phyloP scores from a whole-genome alignment of 1,139 yeast genomes.

The Hyphopichia pseudoburtonii region DNA sequence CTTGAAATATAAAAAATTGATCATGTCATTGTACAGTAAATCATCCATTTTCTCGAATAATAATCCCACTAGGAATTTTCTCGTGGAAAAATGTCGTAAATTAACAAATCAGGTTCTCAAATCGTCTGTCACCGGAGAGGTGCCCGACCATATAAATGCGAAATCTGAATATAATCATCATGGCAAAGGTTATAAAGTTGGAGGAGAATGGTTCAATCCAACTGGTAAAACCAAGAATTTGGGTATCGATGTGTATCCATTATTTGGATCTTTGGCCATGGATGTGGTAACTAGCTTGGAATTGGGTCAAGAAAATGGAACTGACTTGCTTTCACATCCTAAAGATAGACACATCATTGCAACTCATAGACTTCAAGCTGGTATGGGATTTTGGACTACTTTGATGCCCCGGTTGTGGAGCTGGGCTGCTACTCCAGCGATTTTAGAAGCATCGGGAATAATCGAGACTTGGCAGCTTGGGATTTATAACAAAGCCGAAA shows the following conservation, averaged over 20 bases:
- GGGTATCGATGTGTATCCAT: conserved; percentile 56
- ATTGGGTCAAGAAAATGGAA: conserved; percentile 50
- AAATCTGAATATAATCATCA: conserved; percentile 29
- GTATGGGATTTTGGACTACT: conserved; percentile 73
- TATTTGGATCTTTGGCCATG: conserved; percentile 72
- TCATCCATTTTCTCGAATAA: conserved; percentile 34
- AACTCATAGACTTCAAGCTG: conserved; percentile 54
- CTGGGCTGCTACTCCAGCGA: conserved; percentile 44
- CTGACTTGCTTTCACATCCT: conserved; percentile 39
- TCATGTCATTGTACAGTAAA: conserved; percentile 52
- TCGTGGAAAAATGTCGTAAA: conserved; percentile 25
- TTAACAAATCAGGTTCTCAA: conserved; percentile 26
- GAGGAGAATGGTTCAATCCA: conserved; percentile 30
- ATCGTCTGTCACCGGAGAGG: conserved; percentile 32
- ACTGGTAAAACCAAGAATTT: conserved; percentile 19
- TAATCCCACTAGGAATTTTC: conserved; percentile 25
- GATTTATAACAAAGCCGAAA: conserved; percentile 41
- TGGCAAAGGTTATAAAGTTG: conserved; percentile 32
- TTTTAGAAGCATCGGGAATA: conserved; percentile 36
- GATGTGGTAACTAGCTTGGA: conserved; percentile 66
- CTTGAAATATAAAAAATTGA: conserved; percentile 46
- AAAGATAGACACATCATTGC: conserved; percentile 43
- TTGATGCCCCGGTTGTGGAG: conserved; percentile 56
- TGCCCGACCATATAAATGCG: conserved; percentile 37
- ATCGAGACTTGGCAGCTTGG: conserved; percentile 54